phyloP scores from a whole-genome alignment of 345 rosid species.

The Luvunga scandens region DNA sequence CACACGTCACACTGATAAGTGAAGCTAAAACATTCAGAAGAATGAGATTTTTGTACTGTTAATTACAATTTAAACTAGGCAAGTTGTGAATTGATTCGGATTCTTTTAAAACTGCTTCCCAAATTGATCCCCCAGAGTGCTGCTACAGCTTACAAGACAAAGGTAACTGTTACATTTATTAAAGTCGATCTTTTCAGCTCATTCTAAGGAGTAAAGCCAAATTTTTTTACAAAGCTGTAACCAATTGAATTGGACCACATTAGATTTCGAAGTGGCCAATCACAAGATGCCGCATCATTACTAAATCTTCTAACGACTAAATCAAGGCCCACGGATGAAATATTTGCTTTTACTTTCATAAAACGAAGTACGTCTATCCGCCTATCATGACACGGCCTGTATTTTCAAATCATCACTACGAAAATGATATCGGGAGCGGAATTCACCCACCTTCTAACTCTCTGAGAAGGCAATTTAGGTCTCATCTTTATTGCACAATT shows the following conservation, averaged over 20 bases:
- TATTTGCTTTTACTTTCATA: no score
- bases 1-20: background rate
- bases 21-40: background rate
- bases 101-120: no score
- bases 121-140: no score
- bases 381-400: background rate
- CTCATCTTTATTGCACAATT: background rate
- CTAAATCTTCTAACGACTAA: constrained; percentile 3
- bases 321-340: background rate
- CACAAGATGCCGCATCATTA: constrained; percentile 10
- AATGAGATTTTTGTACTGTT: background rate
- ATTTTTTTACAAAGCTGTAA: background rate
- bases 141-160: no score
- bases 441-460: background rate
- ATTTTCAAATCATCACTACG: no score
- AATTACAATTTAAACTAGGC: no score
- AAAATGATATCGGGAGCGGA: no score
- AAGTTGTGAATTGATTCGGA: no score
- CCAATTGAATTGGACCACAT: background rate
- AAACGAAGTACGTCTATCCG: background rate
- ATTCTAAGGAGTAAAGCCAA: background rate
- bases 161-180: no score
- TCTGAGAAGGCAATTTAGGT: background rate
- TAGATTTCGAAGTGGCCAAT: background rate
- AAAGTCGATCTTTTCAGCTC: constrained; percentile 20